Evolutionary conservation across 2,329 filamentous ascomycete species (phyloP), one percentile per base, ranked within the genome.

Genomic region (Cyanodermella asteris): DNA sequence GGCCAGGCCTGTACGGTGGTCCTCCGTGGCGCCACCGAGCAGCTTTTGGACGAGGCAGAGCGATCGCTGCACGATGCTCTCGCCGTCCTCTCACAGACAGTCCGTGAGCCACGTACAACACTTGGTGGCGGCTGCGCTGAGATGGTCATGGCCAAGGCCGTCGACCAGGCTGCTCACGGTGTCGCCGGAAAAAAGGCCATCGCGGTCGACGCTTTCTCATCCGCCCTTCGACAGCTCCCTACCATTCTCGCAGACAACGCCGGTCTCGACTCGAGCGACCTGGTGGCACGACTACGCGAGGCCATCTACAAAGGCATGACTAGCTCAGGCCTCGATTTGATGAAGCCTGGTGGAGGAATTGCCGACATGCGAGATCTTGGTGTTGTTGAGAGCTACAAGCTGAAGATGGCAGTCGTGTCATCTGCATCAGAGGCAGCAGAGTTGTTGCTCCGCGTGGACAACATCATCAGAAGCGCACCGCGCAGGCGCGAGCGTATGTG

Each of bases 91-190:
- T 94, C 84, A 7, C 87, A 97, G 52, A 97, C 87, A 2, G 77
- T 97, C 40, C 77, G 75, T 49, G 82, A 93, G 53, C 87, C 87
- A 26, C 71, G 78, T 46, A 90, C 82, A 20, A 94, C 87, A 1
- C 69, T 97, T 3, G 87, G 87, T 26, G 87, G 87, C 44, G 87
- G 87, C 15, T 94, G 81, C 44, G 82, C 84, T 4, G 87, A 97
- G 64, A 94, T 94, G 84, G 58, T 91, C 38, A 97, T 97, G 87
- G 78, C 84, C 35, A 91, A 93, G 61, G 87, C 87, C 6, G 87
- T 97, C 13, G 84, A 93, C 45, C 76, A 75, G 32, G 80, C 80
- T 5, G 82, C 82, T 13, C 82, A 90, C 33, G 84, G 91, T 41
- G 76, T 91, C 6, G 81, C 87, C 38, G 87, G 87, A 47, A 97